Evolutionary conservation across 345 rosid genomes (phyloP), one percentile per base, ranked within the genome.

Genomic region (Diplotaxis tenuifolia): DNA sequence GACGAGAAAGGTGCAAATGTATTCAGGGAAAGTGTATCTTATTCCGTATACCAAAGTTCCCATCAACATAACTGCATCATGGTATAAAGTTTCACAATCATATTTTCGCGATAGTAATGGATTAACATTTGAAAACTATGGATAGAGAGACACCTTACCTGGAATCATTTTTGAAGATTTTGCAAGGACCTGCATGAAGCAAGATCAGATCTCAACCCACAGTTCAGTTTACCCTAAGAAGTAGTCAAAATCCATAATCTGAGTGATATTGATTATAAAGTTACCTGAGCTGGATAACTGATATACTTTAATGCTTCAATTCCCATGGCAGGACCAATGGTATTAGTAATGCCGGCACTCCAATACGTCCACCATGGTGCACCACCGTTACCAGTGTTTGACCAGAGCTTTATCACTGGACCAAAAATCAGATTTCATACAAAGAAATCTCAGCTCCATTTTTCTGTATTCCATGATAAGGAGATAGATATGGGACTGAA

Each of bases 91-190:
- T 40, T 12, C 15, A 40, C 5, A 40, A 4, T 29, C 6, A 29
- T 29, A 7, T 7, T 29, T 29, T 29, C 32, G 32, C 6, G 32
- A 29, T 6, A 29, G 7, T 7, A 6, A 34, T 19, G 27, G 77
- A 14, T 8, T 18, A 9, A 27, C 20, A 11, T 10, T 22, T 7
- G 22, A 3, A 50, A 50, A 50, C 12, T 18, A 20, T 32, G 1
- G 32, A 25, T 10, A 62, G 29, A 7, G 29, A 7, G 23, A 58
- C 8, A 71, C 18, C 79, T 54, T 38, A 88, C 97, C 98, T 76
- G 97, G 98, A 83, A 94, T 94, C 98, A 91, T 89, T 82, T 94
- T 91, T 1, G 97, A 94, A 49, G 98, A 94, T 80, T 94, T 94
- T 38, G 96, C 97, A 62, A 94, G 68, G 64, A 94, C 98, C 95